A percentile compares a stretch with the other conserved stretches of the same genome.
phyloP scores from a whole-genome alignment of 1,284 basidiomycete genomes.

The Puccinia coronata region DNA sequence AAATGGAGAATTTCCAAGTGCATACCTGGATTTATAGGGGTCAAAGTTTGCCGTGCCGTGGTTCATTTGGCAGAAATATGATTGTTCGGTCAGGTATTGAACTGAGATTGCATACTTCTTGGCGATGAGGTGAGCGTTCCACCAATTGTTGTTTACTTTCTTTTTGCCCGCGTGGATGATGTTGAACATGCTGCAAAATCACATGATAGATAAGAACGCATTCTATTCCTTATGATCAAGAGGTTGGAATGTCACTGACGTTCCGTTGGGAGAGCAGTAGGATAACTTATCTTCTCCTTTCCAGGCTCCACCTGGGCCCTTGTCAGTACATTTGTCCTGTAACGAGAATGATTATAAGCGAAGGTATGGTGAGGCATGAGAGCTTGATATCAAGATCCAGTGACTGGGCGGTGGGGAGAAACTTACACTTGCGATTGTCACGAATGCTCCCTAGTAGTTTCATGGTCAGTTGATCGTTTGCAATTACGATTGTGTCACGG shows the following conservation, averaged over 20 bases:
- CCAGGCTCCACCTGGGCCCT: constrained; percentile 44
- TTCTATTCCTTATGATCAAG: background rate
- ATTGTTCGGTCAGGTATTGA: constrained; percentile 37
- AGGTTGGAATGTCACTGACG: background rate
- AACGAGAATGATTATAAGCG: background rate
- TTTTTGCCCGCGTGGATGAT: constrained; percentile 30
- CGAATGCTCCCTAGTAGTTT: constrained; percentile 27
- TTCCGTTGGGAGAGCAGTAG: constrained; percentile 38
- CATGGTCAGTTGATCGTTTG: background rate
- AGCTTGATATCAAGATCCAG: background rate
- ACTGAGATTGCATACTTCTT: constrained; percentile 46
- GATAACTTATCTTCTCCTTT: constrained; percentile 7
- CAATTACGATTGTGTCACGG: background rate
- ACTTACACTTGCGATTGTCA: constrained; percentile 43
- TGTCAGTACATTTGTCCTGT: constrained; percentile 33
- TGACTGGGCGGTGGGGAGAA: background rate
- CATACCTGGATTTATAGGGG: constrained; percentile 46
- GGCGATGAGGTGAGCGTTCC: constrained; percentile 18
- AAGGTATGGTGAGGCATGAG: background rate
- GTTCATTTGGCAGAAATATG: constrained; percentile 31
- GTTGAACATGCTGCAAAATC: constrained; percentile 34
- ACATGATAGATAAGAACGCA: background rate
- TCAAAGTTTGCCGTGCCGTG: constrained; percentile 15
- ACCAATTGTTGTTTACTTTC: constrained; percentile 31
- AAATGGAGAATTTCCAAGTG: background rate